Evolutionary conservation across 768 basidiomycete species (phyloP).

Genomic region (Lenzites betulinus): DNA sequence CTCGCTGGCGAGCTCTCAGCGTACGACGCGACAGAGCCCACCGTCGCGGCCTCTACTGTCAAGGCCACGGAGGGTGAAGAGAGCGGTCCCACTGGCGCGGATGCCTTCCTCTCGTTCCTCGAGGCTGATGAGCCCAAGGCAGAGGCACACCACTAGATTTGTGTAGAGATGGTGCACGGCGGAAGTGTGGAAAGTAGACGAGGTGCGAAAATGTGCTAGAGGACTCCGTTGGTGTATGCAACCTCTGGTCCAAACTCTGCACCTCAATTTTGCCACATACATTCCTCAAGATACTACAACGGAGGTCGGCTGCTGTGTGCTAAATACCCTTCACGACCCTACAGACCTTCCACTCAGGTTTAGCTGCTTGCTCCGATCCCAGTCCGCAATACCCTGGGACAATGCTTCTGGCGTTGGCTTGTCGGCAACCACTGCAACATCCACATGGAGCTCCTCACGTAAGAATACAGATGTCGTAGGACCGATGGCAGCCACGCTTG

Average conservation of each 20-base stretch:
- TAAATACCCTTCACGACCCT: too few relatives aligned
- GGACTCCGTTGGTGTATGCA: conserved; percentile 14
- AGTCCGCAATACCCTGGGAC: conserved; percentile 22
- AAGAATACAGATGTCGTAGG: conserved; percentile 63
- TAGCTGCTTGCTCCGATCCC: background rate
- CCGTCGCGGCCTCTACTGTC: conserved; percentile 33
- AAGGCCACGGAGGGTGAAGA: conserved; percentile 36
- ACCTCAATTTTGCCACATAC: background rate
- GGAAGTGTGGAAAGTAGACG: background rate
- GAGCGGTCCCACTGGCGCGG: conserved; percentile 47
- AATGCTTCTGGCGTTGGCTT: conserved; percentile 62
- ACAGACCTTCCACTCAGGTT: background rate
- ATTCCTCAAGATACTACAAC: background rate
- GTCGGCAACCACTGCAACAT: conserved; percentile 55
- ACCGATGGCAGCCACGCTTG: conserved; percentile 62
- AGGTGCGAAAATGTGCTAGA: conserved; percentile 21
- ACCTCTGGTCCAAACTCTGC: conserved; percentile 10
- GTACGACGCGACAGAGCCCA: conserved; percentile 83
- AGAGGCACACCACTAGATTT: conserved; percentile 52
- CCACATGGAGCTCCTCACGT: conserved; percentile 43
- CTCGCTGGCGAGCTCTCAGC: conserved; percentile 86
- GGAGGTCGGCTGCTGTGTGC: background rate
- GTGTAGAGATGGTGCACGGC: background rate
- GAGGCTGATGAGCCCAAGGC: conserved; percentile 76
- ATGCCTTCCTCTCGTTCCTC: conserved; percentile 77